Evolutionary conservation across 2,329 filamentous ascomycete species (phyloP).

Genomic region (Polychaeton citri): DNA sequence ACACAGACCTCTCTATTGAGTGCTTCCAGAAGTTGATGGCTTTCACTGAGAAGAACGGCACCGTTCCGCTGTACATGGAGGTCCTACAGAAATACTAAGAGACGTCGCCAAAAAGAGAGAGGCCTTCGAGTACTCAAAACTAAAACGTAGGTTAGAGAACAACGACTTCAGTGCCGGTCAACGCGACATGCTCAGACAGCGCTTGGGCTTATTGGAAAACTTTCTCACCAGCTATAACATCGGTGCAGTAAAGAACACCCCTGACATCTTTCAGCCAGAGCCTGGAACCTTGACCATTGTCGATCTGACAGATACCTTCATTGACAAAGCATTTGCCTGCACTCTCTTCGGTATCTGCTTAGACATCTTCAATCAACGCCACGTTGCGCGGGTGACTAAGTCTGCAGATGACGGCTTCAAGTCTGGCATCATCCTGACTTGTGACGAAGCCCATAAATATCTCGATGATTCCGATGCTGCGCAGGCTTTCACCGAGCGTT

Average conservation of each 20-base stretch:
- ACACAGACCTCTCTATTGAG: conserved; percentile 37
- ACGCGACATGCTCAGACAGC: conserved; percentile 41
- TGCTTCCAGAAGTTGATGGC: conserved; percentile 45
- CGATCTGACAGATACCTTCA: conserved; percentile 60
- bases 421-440: conserved; percentile 46
- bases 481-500: conserved; percentile 44
- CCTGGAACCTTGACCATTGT: conserved; percentile 49
- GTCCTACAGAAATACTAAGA: conserved; percentile 42
- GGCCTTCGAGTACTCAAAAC: conserved; percentile 38
- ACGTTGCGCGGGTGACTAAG: background rate
- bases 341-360: conserved; percentile 61
- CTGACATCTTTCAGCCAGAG: conserved; percentile 15
- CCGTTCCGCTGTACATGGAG: conserved; percentile 42
- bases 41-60: conserved; percentile 25
- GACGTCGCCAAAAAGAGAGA: conserved; percentile 36
- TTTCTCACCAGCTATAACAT: conserved; percentile 36
- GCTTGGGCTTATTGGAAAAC: conserved; percentile 50
- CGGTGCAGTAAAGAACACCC: background rate
- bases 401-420: conserved; percentile 22
- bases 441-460: conserved; percentile 72
- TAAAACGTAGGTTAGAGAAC: conserved; percentile 26
- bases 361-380: conserved; percentile 45
- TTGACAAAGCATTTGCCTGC: conserved; percentile 54
- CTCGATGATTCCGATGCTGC: conserved; percentile 47
- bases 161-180: conserved; percentile 38